Evolutionary conservation across 73 alveolate genomes (phyloP).

Genomic region (Uronychia setigera): DNA sequence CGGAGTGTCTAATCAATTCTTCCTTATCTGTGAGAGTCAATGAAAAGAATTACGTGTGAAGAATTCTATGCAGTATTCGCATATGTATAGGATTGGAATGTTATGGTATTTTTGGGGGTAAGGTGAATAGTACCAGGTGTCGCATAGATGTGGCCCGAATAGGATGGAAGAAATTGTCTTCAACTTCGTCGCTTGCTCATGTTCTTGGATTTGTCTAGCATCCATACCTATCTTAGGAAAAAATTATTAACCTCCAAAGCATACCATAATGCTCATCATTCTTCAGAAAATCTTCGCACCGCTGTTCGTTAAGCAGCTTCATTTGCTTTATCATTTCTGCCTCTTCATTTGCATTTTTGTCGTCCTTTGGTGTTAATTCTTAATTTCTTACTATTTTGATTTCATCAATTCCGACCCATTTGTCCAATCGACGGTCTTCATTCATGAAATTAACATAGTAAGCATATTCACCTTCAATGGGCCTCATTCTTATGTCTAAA

Average conservation of each 20-base stretch:
- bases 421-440: constrained; percentile 58
- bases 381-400: constrained; percentile 7
- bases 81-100: constrained; percentile 82
- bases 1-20: constrained; percentile 79
- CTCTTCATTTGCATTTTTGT: constrained; percentile 42
- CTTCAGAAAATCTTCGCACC: constrained; percentile 51
- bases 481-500: constrained; percentile 6
- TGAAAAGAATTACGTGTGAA: constrained; percentile 14
- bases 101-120: constrained; percentile 93
- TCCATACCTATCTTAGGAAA: constrained; percentile 65
- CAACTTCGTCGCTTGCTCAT: constrained; percentile 88
- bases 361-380: constrained; percentile 37
- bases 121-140: constrained; percentile 97
- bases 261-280: constrained; percentile 81
- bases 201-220: constrained; percentile 66
- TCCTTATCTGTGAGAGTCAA: constrained; percentile 32
- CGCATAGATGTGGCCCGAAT: constrained; percentile 84
- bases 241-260: too few species aligned
- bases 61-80: constrained; percentile 86
- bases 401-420: constrained; percentile 49
- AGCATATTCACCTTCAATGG: constrained; percentile 32
- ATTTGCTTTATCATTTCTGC: constrained; percentile 32
- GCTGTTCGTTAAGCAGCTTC: constrained; percentile 61
- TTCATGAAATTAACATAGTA: constrained; percentile 67
- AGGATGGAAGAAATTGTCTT: constrained; percentile 84